phyloP scores from a whole-genome alignment of 2,329 filamentous ascomycete genomes.

The Harringtonia lauricola region DNA sequence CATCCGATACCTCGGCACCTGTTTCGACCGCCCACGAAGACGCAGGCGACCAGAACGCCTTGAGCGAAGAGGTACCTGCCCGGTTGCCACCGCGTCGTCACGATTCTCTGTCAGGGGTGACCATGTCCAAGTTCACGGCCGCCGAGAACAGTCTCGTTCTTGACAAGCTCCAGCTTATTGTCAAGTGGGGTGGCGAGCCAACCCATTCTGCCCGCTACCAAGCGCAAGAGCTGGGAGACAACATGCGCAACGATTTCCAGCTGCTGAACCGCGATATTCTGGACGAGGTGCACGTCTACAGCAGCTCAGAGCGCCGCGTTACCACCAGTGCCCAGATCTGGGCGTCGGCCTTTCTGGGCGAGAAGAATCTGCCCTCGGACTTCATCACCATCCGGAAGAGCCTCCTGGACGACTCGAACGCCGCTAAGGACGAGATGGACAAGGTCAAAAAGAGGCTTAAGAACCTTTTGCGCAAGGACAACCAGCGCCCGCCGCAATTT shows the following conservation, averaged over 20 bases:
- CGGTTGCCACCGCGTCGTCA: conserved; percentile 50
- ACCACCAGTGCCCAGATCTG: conserved; percentile 96
- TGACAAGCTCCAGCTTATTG: conserved; percentile 93
- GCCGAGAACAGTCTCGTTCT: conserved; percentile 86
- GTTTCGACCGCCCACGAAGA: background rate
- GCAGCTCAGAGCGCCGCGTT: conserved; percentile 87
- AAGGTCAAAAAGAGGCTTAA: conserved; percentile 99
- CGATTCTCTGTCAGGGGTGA: conserved; percentile 81
- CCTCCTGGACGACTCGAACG: conserved; percentile 91
- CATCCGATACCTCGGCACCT: conserved; percentile 1
- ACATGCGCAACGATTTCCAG: conserved; percentile 89
- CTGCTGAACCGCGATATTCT: conserved; percentile 87
- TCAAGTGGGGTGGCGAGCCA: conserved; percentile 98
- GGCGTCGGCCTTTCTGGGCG: conserved; percentile 76
- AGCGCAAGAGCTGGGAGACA: conserved; percentile 85
- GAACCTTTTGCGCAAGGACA: conserved; percentile 80
- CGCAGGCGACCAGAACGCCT: conserved; percentile 7
- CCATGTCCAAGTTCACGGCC: conserved; percentile 87
- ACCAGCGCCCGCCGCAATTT: conserved; percentile 86
- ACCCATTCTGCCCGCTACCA: conserved; percentile 96
- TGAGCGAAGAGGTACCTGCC: conserved; percentile 15
- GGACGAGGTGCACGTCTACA: conserved; percentile 89
- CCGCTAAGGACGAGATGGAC: conserved; percentile 98
- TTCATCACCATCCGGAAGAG: conserved; percentile 90
- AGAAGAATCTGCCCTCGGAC: conserved; percentile 74